Evolutionary conservation across 257 asterid species (phyloP), one percentile per base, ranked within the genome.

Genomic region (Nicotiana otophora): DNA sequence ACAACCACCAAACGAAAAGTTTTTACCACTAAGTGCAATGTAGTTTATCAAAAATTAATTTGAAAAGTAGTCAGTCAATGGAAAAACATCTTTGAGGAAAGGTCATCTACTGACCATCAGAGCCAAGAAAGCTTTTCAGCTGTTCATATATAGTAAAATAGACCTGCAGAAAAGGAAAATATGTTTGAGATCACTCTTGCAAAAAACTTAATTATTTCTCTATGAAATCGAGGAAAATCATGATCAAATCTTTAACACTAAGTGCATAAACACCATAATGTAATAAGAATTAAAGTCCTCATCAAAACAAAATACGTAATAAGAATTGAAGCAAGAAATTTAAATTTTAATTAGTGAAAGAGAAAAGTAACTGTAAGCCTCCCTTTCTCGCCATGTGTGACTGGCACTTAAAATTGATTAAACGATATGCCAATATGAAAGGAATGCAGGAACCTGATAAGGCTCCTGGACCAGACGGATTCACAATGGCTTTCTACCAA

Each of bases 71-170:
- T 23, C 62, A 74, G 62, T 46, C 80, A 14, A 48, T 48, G 42
- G 80, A 26, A 48, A 14, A 48, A 26, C 62, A 74, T 20, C 28
- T 69, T 83, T 58, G 42, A 83, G 82, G n/a, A 78, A 74, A 86
- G 68, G 65, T 51, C 34, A 66, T 57, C 57, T 70, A 90, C 97
- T 89, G 82, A 96, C 99, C 98, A 89, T 94, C 93, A 72, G 96
- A 89, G 82, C 93, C 91, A 74, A 94, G 96, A 77, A 82, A 83
- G 82, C 89, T 87, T 87, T 96, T 96, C 42, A 96, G 90, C 84
- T 96, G 99, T 80, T 92, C 96, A 88, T 96, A 96, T 80, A 94
- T 90, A 9, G 99, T 92, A 88, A 96, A 96, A 86, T 94, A 96
- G 77, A 96, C 99, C 98, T 94, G 93, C 88, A 88, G 84, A 87